Evolutionary conservation across 257 asterid species (phyloP).

Genomic region (Eucommia ulmoides): DNA sequence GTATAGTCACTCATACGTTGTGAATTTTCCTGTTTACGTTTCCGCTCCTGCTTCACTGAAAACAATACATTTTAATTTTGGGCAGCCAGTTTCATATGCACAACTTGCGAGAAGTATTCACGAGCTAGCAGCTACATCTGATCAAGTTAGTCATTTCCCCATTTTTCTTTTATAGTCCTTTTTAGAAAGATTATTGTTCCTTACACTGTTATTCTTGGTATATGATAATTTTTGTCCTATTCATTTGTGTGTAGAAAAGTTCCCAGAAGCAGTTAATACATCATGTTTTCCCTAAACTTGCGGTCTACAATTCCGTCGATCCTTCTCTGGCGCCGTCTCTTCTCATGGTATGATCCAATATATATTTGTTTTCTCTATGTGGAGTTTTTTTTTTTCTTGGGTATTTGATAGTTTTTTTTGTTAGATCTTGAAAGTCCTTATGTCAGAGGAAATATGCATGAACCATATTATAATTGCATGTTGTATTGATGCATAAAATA

Average conservation of each 20-base stretch:
- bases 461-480: too few relatives aligned
- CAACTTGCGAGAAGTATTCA: slow-evolving; percentile 99
- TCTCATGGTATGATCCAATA: slow-evolving; percentile 84
- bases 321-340: slow-evolving; percentile 99
- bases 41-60: background rate
- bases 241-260: slow-evolving; percentile 61
- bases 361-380: too few relatives aligned
- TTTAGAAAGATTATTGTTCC: too few relatives aligned
- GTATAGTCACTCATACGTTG: background rate
- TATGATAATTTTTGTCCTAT: too few relatives aligned
- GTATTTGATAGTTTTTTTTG: background rate
- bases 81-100: slow-evolving; percentile 95
- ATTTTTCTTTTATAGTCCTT: too few relatives aligned
- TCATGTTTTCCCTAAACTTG: slow-evolving; percentile 94
- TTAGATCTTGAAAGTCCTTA: too few relatives aligned
- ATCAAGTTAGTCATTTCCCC: slow-evolving; percentile 51
- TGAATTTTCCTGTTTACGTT: background rate
- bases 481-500: too few relatives aligned
- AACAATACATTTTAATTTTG: slow-evolving; percentile 7
- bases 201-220: too few relatives aligned
- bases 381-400: background rate
- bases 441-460: too few relatives aligned
- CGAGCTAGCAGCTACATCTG: slow-evolving; percentile 93
- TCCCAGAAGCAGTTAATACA: slow-evolving; percentile 92
- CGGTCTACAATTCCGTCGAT: slow-evolving; percentile 97